These are phyloP conservation scores for Austroboletus eburneus DNA, from an alignment of 768 basidiomycete species.

Conservation along the genomic window DNA sequence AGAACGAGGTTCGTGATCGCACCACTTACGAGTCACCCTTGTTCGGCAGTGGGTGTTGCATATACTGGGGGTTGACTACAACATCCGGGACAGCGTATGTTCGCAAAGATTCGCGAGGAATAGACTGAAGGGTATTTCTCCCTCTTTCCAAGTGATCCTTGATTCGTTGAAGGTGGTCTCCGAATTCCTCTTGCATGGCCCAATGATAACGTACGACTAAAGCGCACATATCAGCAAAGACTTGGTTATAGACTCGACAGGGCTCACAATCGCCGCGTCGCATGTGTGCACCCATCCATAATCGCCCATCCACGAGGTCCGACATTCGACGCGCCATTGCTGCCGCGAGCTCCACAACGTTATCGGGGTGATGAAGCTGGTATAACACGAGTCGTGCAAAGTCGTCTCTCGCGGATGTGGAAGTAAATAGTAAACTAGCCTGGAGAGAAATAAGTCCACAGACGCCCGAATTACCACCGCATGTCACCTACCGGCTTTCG, in stretches of 20 bases:
- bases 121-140: conserved; percentile 17
- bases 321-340: conserved; percentile 32
- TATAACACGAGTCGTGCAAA: conserved; percentile 33
- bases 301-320: conserved; percentile 26
- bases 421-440: conserved; percentile 34
- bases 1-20: neutral
- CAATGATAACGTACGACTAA: conserved; percentile 32
- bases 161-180: conserved; percentile 36
- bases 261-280: conserved; percentile 41
- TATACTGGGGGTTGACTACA: conserved; percentile 11
- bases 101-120: conserved; percentile 13
- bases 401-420: conserved; percentile 26
- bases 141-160: conserved; percentile 20
- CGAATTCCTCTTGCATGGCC: conserved; percentile 34
- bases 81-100: conserved; percentile 22
- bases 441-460: conserved; percentile 7
- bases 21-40: conserved; percentile 19
- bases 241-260: neutral
- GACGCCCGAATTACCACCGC: neutral
- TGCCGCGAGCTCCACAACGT: conserved; percentile 27
- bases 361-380: conserved; percentile 26
- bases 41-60: conserved; percentile 16
- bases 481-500: conserved; percentile 36
- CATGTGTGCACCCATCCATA: conserved; percentile 44
- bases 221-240: neutral